A percentile compares a stretch with the other conserved stretches of the same genome.
These are phyloP conservation scores for Scheffersomyces spartinae DNA, from an alignment of 805 yeast species.

Conservation along the genomic window DNA sequence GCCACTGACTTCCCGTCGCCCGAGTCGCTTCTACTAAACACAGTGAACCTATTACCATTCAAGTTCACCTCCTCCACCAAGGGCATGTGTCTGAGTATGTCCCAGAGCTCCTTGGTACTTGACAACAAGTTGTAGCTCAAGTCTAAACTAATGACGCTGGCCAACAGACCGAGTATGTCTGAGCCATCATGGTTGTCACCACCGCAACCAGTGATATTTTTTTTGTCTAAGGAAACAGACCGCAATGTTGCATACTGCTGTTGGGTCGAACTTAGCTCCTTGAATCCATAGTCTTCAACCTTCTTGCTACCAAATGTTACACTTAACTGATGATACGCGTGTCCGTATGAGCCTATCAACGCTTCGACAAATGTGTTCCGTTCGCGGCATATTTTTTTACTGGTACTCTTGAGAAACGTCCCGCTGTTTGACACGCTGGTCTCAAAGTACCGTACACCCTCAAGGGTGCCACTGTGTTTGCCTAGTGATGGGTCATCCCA, in stretches of 20 bases:
- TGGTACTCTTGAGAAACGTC: constrained; percentile 45
- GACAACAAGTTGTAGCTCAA: constrained; percentile 48
- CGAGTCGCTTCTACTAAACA: not conserved
- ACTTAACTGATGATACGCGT: constrained; percentile 12
- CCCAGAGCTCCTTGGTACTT: constrained; percentile 25
- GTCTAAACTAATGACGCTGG: constrained; percentile 33
- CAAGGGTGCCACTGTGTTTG: constrained; percentile 52
- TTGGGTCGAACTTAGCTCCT: constrained; percentile 37
- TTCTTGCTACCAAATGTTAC: constrained; percentile 43
- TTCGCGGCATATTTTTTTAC: constrained; percentile 16
- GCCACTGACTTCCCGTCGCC: not conserved
- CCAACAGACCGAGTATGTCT: constrained; percentile 5
- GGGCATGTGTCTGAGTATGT: constrained; percentile 24
- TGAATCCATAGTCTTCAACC: constrained; percentile 59
- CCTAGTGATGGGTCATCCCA: constrained; percentile 74
- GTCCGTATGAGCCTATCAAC: constrained; percentile 36
- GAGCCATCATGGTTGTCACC: constrained; percentile 2
- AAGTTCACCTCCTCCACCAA: constrained; percentile 32
- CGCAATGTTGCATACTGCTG: constrained; percentile 32
- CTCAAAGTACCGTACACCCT: constrained; percentile 46
- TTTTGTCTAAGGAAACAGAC: constrained; percentile 39
- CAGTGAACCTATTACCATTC: constrained; percentile 39
- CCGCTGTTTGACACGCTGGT: constrained; percentile 34
- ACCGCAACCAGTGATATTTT: constrained; percentile 17
- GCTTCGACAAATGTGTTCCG: constrained; percentile 34